These are phyloP conservation scores for Alternaria rosae DNA, from an alignment of 2,329 filamentous ascomycete genomes.

Conservation along the genomic window DNA sequence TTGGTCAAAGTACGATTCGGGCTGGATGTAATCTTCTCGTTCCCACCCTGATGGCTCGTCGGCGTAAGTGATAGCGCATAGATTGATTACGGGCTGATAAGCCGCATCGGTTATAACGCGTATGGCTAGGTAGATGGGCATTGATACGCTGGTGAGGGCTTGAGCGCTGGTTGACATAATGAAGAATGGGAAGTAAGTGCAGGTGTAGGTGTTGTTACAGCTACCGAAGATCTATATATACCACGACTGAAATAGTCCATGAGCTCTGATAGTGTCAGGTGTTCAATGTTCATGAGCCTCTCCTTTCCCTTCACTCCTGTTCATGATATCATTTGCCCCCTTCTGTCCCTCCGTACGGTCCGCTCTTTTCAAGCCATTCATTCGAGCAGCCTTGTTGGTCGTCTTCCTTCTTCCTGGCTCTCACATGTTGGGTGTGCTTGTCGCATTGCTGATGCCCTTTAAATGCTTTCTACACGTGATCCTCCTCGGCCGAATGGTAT, in stretches of 20 bases:
- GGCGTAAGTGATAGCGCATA: background rate
- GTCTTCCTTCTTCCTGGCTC: background rate
- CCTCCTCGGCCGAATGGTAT: background rate
- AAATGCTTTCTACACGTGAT: background rate
- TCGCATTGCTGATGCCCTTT: background rate
- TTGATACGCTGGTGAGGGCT: background rate
- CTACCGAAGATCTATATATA: background rate
- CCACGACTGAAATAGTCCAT: background rate
- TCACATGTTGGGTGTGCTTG: background rate
- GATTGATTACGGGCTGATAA: background rate
- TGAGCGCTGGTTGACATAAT: background rate
- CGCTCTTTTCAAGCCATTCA: background rate
- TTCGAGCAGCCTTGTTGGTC: background rate
- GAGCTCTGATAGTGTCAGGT: background rate
- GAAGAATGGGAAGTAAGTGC: background rate
- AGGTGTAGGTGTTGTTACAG: background rate
- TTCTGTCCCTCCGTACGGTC: background rate
- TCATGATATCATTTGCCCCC: background rate
- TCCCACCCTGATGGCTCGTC: background rate
- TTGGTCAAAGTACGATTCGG: background rate
- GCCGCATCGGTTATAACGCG: background rate
- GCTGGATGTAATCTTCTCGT: background rate
- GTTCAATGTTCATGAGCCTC: background rate
- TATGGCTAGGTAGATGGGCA: background rate
- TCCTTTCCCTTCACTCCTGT: background rate